These are phyloP conservation scores for Aspergillus bridgeri DNA, from an alignment of 495 filamentous ascomycete genomes.

Conservation along the genomic window DNA sequence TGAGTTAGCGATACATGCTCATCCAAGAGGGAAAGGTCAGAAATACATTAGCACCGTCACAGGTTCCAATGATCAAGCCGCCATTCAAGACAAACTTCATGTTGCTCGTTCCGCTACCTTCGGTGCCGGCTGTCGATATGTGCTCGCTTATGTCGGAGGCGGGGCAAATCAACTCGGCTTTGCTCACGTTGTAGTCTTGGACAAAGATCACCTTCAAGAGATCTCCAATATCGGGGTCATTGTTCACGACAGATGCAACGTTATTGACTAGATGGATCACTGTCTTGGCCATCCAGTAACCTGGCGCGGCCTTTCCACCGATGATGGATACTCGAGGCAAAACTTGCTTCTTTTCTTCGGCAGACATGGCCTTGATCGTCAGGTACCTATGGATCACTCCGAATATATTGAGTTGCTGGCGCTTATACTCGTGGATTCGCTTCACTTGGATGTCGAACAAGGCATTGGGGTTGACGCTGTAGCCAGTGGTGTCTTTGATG, in stretches of 20 bases:
- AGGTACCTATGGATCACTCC: constrained; percentile 96
- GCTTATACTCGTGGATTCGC: constrained; percentile 99
- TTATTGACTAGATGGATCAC: constrained; percentile 95
- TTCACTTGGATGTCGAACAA: constrained; percentile 98
- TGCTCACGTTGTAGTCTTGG: constrained; percentile 98
- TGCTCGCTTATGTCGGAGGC: constrained; percentile 97
- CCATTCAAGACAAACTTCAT: constrained; percentile 99
- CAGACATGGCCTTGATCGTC: constrained; percentile 75
- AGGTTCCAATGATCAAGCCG: constrained; percentile 94
- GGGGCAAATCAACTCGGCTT: constrained; percentile 93
- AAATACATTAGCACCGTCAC: constrained; percentile 90
- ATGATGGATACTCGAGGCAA: constrained; percentile 94
- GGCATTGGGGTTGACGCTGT: constrained; percentile 79
- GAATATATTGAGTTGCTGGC: constrained; percentile 98
- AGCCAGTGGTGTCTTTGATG: constrained; percentile 75
- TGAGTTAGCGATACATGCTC: constrained; percentile 12
- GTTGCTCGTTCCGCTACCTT: constrained; percentile 70
- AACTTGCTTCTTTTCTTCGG: constrained; percentile 84
- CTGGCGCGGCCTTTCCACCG: constrained; percentile 94
- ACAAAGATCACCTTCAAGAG: constrained; percentile 95
- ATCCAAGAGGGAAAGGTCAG: not conserved
- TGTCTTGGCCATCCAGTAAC: constrained; percentile 99
- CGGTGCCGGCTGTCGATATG: constrained; percentile 96
- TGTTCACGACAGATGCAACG: constrained; percentile 88
- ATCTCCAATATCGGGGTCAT: constrained; percentile 86